Conservation (phyloP, 2,329 filamentous ascomycete species). For the Hymenoscyphus repandus region DNA sequence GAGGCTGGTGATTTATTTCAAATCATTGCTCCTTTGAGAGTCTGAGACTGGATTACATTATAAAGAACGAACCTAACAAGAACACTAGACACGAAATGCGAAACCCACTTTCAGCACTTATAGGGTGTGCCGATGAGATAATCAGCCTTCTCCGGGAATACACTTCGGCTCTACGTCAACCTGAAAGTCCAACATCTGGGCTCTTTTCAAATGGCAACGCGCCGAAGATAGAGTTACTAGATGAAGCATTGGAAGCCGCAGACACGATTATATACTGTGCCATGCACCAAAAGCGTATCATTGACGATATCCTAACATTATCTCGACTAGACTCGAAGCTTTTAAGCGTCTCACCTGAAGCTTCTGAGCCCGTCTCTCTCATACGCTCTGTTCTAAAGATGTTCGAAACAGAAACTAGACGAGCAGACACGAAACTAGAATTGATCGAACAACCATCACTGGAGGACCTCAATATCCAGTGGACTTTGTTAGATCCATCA, state of each 20-base stretch:
- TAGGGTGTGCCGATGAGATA: constrained; percentile 62
- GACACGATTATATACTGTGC: constrained; percentile 74
- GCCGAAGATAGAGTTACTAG: constrained; percentile 38
- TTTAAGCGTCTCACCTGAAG: constrained; percentile 38
- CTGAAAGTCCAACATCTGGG: not conserved
- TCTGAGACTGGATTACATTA: not conserved
- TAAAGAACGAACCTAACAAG: not conserved
- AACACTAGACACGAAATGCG: constrained; percentile 56
- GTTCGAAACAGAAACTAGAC: constrained; percentile 70
- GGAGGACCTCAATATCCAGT: constrained; percentile 50
- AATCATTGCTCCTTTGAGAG: not conserved
- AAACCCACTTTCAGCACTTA: constrained; percentile 67
- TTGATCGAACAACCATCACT: constrained; percentile 61
- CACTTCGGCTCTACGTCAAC: not conserved
- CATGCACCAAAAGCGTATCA: constrained; percentile 72
- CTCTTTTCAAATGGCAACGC: not conserved
- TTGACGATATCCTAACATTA: constrained; percentile 58
- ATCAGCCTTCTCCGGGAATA: constrained; percentile 13
- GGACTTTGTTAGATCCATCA: constrained; percentile 64
- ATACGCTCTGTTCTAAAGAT: constrained; percentile 67
- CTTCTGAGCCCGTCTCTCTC: constrained; percentile 58
- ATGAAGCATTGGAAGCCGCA: constrained; percentile 64
- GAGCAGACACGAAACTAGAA: constrained; percentile 60
- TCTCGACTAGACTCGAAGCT: constrained; percentile 72
- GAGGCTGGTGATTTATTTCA: not conserved